phyloP scores from a whole-genome alignment of 768 basidiomycete species.

The Leucocoprinus leucothites region DNA sequence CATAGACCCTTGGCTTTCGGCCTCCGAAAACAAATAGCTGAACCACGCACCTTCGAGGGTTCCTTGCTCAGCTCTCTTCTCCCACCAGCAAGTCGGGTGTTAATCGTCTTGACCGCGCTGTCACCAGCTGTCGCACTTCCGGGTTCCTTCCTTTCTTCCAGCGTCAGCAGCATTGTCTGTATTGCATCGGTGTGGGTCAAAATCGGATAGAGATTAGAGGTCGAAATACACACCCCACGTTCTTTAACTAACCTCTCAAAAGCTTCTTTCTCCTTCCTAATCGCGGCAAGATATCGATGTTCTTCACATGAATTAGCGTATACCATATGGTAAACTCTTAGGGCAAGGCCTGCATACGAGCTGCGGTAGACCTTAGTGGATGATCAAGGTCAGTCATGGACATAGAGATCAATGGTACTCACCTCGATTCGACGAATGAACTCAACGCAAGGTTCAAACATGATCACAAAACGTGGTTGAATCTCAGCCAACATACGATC shows the following conservation, averaged over 20 bases:
- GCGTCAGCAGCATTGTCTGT: conserved; percentile 87
- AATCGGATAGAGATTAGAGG: neutral
- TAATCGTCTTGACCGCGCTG: conserved; percentile 76
- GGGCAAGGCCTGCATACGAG: conserved; percentile 74
- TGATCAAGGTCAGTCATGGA: neutral
- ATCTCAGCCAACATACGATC: conserved; percentile 86
- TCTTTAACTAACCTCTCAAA: conserved; percentile 93
- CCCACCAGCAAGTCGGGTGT: conserved; percentile 84
- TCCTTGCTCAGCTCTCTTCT: conserved; percentile 62
- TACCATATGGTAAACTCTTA: conserved; percentile 95
- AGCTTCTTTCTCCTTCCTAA: conserved; percentile 89
- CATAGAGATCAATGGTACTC: conserved; percentile 16
- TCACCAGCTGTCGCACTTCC: conserved; percentile 39
- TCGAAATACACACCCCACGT: conserved; percentile 63
- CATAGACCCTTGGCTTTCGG: neutral
- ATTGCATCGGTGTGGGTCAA: neutral
- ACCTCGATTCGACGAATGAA: conserved; percentile 93
- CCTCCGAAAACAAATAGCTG: neutral
- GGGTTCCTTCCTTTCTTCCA: conserved; percentile 55
- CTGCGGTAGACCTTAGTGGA: conserved; percentile 74
- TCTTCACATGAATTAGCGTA: conserved; percentile 93
- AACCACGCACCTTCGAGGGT: conserved; percentile 52
- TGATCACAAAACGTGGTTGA: conserved; percentile 87
- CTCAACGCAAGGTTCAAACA: conserved; percentile 93
- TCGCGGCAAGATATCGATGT: conserved; percentile 87